Conservation (phyloP, 2,329 filamentous ascomycete genomes). For the Hymenoscyphus linearis region DNA sequence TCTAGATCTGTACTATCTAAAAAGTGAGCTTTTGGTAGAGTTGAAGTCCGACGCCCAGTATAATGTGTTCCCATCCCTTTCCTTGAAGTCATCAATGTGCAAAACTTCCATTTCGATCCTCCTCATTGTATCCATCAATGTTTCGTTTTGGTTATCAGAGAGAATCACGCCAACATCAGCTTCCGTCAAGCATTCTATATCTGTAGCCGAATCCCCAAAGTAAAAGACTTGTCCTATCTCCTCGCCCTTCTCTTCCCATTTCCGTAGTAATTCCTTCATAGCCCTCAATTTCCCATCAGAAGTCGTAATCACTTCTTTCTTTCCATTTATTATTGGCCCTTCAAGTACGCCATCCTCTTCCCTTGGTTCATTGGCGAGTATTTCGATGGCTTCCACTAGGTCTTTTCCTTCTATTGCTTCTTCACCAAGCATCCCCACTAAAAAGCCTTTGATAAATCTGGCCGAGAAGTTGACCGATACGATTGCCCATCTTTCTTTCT, state of each 20-base stretch:
- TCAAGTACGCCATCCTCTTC: slow-evolving; percentile 19
- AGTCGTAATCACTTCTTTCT: slow-evolving; percentile 14
- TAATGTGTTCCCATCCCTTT: slow-evolving; percentile 6
- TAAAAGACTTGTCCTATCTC: slow-evolving; percentile 18
- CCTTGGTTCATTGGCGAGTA: slow-evolving; percentile 19
- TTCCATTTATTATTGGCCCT: slow-evolving; percentile 6
- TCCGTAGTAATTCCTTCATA: slow-evolving; percentile 17
- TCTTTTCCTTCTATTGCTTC: slow-evolving; percentile 2
- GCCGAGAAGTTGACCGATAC: slow-evolving; percentile 26
- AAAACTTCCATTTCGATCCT: slow-evolving; percentile 16
- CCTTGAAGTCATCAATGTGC: slow-evolving; percentile 13
- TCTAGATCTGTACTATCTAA: background rate
- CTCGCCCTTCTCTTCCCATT: slow-evolving; percentile 5
- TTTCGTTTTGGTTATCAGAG: slow-evolving; percentile 13
- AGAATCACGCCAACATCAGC: slow-evolving; percentile 23
- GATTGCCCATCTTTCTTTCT: slow-evolving; percentile 18
- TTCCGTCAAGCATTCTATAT: slow-evolving; percentile 28
- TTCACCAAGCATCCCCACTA: slow-evolving; percentile 10
- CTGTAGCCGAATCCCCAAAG: slow-evolving; percentile 30
- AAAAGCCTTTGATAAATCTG: slow-evolving; percentile 20
- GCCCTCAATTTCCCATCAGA: slow-evolving; percentile 24
- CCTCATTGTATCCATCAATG: slow-evolving; percentile 16
- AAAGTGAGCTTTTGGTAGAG: slow-evolving; percentile 6
- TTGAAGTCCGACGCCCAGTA: slow-evolving; percentile 25
- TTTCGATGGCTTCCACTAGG: slow-evolving; percentile 2